Base-by-base conservation (phyloP, 306 rosid species). In the Dryas octopetala region DNA sequence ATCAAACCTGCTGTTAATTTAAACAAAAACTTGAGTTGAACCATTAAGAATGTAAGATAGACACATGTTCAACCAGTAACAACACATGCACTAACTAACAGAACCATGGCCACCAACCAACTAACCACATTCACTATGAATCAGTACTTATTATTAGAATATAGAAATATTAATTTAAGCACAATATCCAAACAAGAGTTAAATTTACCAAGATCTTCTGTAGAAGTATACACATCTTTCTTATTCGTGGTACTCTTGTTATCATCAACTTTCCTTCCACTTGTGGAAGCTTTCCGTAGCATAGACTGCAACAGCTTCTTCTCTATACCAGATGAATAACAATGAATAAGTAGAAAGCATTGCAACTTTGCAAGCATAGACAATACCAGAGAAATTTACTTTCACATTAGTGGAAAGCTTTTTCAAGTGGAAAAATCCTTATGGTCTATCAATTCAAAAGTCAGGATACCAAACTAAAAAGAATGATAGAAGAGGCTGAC, bases 261-360 rank as follows among this genome's bases (percentile, higher is more conserved):
- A 57, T 74, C 40, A 85, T 90, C 97, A 62, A 72, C 68, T 19
- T 93, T 71, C 73, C 66, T 90, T 76, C 75, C 89, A 62, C 68
- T 77, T 15, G 89, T 80, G 41, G 98, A 85, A 77, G 90, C 90
- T 88, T 96, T 96, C 73, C 94, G 85, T 81, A 92, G 47, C 89
- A 92, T 92, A 74, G 93, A 86, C 61, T 80, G 94, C 90, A 96
- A 71, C 77, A 90, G 66, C 89, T 96, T 92, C 86, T 92, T 96
- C 88, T 96, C 99, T 90, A 86, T 75, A 73, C 78, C 78, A 75
- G 64, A 76, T 50, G 57, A 66, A 84, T 52, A 69, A 49, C 19
- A 77, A 79, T 28, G 47, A 74, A 80, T 43, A 41, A 59, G 57
- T 43, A 11, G 59, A 16, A 62, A 40, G 60, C 51, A 13, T 59